These are phyloP conservation scores for Circinella umbellata DNA, from an alignment of 371 early-diverging fungal genomes.

Conservation along the genomic window DNA sequence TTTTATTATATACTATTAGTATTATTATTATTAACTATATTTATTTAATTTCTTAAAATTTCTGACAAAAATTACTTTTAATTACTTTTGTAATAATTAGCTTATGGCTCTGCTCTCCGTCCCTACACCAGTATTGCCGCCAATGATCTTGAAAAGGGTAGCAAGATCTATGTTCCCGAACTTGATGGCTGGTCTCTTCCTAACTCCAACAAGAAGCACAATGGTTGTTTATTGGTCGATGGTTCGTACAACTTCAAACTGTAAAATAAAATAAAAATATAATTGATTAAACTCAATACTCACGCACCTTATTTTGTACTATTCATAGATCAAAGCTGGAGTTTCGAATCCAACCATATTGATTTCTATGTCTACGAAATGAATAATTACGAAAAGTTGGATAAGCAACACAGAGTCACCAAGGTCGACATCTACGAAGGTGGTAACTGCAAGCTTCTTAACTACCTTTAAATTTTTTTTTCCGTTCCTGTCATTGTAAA, in stretches of 20 bases:
- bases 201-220: conserved; percentile 45
- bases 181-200: conserved; percentile 51
- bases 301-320: background rate
- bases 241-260: conserved; percentile 26
- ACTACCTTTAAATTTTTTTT: conserved; percentile 31
- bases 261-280: background rate
- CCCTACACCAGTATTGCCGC: conserved; percentile 52
- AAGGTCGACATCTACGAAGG: conserved; percentile 52
- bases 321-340: conserved; percentile 51
- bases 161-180: conserved; percentile 50
- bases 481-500: conserved; percentile 7
- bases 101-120: conserved; percentile 49
- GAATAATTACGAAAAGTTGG: conserved; percentile 39
- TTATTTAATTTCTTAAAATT: background rate
- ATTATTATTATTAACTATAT: too few relatives aligned
- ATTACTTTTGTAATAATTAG: conserved; percentile 15
- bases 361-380: conserved; percentile 48
- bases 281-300: background rate
- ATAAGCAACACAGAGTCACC: conserved; percentile 34
- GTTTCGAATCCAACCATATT: conserved; percentile 48
- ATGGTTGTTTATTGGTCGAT: conserved; percentile 56
- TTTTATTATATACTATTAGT: conserved; percentile 4
- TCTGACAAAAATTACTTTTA: background rate
- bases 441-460: conserved; percentile 49
- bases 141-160: conserved; percentile 46